Evolutionary conservation across 2,329 filamentous ascomycete species (phyloP), one percentile per base, ranked within the genome.

Genomic region (Sclerotinia trifoliorum): DNA sequence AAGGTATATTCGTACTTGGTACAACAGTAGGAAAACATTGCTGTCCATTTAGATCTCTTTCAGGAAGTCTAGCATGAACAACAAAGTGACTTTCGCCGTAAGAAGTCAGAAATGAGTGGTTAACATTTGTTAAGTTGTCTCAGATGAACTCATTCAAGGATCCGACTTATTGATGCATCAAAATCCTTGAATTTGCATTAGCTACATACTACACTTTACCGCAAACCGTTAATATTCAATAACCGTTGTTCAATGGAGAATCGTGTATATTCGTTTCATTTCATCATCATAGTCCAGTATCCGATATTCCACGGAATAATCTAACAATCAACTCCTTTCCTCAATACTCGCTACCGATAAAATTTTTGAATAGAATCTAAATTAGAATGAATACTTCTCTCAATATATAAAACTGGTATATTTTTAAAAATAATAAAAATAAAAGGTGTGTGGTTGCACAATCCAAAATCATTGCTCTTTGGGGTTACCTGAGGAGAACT

Each of bases 401-500:
- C 42, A 1, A 51, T 35, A 35, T 32, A 7, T 35, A 44, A 57
- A n/a, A 24, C 15, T 17, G 15, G 15, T 24, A 13, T 24, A 42
- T 57, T 21, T 15, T n/a, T n/a, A 52, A 49, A 29, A 39, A 13
- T 10, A 29, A 29, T 3, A 29, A 29, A 29, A 32, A 52, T 35
- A 29, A 39, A 13, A 35, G 35, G 8, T 35, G 15, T 44, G 42
- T 21, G 39, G 52, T 58, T 24, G 52, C n/a, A 60, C 54, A 48
- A 15, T 51, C 26, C 44, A 21, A 51, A 48, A 49, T 35, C n/a
- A 60, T 48, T 26, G 11, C 26, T 21, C 35, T 24, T 57, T 48
- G 42, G n/a, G 42, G 54, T 66, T 66, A 66, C 63, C 39, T 66
- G 19, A 66, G 51, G 32, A 51, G 29, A 61, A 52, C n/a, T 61